Base-by-base conservation (phyloP, 2,329 filamentous ascomycete species). In the Dichotomopilus funicola region DNA sequence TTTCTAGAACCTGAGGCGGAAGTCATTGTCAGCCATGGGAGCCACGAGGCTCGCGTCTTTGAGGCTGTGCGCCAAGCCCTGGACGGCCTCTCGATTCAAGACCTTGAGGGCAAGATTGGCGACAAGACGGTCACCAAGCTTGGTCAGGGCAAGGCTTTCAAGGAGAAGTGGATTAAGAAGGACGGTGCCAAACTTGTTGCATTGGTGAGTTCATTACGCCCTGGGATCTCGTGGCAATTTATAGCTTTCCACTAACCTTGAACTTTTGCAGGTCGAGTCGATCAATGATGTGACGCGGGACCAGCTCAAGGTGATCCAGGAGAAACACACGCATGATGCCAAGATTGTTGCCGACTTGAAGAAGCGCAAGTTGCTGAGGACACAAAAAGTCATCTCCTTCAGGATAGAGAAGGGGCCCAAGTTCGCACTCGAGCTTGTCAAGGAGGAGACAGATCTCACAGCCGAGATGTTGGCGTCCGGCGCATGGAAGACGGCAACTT, bases 61-160 rank as follows among this genome's bases (percentile, higher is more conserved):
- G 83, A 89, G 66, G 87, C 87, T 0, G 75, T 92, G 55, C 78
- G 81, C 63, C 76, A 80, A 62, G 85, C 87, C 35, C 70, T 91
- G 62, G 90, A 92, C 67, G 91, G 91, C 27, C 78, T 96, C 71
- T 87, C 88, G 62, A 87, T 97, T 58, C 75, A 80, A 61, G 88
- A 92, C 62, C 75, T 91, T 55, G 81, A 86, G 72, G 76, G 75
- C 68, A 76, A 75, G 53, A 84, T 92, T 61, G 87, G 88, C 54
- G 83, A 88, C 71, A 88, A 89, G 71, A 84, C 76, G 48, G 86
- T 82, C 45, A 79, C 86, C 49, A 92, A 89, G 74, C 78, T 96
- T 58, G 94, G 94, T n/a, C 88, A 94, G 70, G 91, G 91, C 65
- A 95, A 94, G 75, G 92, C 92, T 37, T 96, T 97, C 77, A 95